A percentile compares a stretch with the other conserved stretches of the same genome.
Evolutionary conservation across 2,329 filamentous ascomycete species (phyloP).

Genomic region (Teratosphaeria zuluensis): DNA sequence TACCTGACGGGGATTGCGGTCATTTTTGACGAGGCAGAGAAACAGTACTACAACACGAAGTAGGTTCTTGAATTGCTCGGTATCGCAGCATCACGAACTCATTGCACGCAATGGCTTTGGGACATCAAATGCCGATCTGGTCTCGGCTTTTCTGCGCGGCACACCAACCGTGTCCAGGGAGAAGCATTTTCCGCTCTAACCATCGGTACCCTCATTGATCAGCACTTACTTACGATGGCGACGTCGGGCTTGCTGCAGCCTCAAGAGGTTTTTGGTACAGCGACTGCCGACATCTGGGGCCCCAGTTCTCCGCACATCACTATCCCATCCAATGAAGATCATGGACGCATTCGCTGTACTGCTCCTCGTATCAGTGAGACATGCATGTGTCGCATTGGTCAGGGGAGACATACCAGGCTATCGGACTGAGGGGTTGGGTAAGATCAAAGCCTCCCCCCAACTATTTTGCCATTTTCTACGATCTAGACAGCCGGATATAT

Average conservation of each 20-base stretch:
- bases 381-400: background rate
- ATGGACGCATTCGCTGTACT: background rate
- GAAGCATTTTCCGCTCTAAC: background rate
- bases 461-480: background rate
- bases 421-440: background rate
- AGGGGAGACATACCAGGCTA: background rate
- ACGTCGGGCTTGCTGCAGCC: background rate
- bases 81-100: too few relatives aligned
- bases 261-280: background rate
- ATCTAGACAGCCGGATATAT: background rate
- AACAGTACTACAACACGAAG: too few relatives aligned
- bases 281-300: background rate
- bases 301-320: background rate
- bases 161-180: background rate
- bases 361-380: background rate
- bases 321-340: background rate
- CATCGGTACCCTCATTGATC: background rate
- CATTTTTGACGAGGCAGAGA: too few relatives aligned
- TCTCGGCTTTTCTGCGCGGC: background rate
- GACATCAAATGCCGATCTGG: background rate
- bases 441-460: background rate
- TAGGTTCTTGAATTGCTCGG: too few relatives aligned
- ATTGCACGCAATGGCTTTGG: too few relatives aligned
- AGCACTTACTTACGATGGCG: background rate
- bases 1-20: too few relatives aligned